phyloP scores from a whole-genome alignment of 2,329 filamentous ascomycete species.

The Aspergillus nomiae region DNA sequence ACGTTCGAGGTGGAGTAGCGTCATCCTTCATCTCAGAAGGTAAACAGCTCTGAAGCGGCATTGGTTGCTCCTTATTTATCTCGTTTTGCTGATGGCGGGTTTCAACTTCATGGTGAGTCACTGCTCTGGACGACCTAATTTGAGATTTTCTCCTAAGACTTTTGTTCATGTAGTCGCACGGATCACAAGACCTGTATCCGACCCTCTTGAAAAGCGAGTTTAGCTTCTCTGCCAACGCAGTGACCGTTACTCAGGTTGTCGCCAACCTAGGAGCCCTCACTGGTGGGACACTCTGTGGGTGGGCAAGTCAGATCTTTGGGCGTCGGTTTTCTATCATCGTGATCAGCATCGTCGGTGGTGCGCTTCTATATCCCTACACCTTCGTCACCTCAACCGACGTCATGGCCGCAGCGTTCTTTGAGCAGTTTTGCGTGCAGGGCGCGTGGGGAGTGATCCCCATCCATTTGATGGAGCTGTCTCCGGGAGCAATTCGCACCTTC shows the following conservation, averaged over 20 bases:
- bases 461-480: slow-evolving; percentile 66
- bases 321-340: slow-evolving; percentile 69
- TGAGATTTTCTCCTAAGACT: background rate
- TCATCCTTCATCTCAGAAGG: slow-evolving; percentile 74
- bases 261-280: slow-evolving; percentile 71
- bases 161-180: slow-evolving; percentile 59
- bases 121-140: background rate
- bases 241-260: slow-evolving; percentile 72
- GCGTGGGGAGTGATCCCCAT: slow-evolving; percentile 76
- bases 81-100: slow-evolving; percentile 84
- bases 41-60: slow-evolving; percentile 76
- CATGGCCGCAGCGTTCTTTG: slow-evolving; percentile 80
- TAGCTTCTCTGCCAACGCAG: slow-evolving; percentile 56
- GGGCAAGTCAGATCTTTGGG: slow-evolving; percentile 68
- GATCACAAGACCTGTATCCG: slow-evolving; percentile 67
- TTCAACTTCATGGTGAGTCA: slow-evolving; percentile 78
- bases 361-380: slow-evolving; percentile 80
- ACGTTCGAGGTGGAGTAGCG: slow-evolving; percentile 59
- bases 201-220: slow-evolving; percentile 63
- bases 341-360: slow-evolving; percentile 67
- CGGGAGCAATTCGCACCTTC: slow-evolving; percentile 62
- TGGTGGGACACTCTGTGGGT: slow-evolving; percentile 69
- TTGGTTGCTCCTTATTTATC: slow-evolving; percentile 77
- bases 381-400: slow-evolving; percentile 65
- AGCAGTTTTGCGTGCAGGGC: slow-evolving; percentile 77